These are phyloP conservation scores for Allium cepa DNA, from an alignment of 106 monocot genomes.

Conservation along the genomic window DNA sequence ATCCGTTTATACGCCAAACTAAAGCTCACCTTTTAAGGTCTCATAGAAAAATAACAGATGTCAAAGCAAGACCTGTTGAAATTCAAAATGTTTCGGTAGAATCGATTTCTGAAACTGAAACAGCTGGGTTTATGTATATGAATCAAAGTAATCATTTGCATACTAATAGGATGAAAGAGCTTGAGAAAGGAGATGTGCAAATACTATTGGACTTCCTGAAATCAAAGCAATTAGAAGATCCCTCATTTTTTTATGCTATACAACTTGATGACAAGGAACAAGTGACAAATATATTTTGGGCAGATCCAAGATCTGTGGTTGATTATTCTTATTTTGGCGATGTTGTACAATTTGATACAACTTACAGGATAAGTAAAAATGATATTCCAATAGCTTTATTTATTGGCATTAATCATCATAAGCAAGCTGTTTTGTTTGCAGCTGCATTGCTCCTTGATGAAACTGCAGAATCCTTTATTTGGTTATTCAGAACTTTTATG, in stretches of 20 bases:
- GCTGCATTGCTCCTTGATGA: conserved; percentile 56
- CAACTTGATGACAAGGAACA: conserved; percentile 50
- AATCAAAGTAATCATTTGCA: conserved; percentile 36
- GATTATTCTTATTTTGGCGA: conserved; percentile 64
- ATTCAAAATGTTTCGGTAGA: conserved; percentile 8
- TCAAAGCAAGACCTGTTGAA: conserved; percentile 12
- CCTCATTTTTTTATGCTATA: conserved; percentile 52
- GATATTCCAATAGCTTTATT: conserved; percentile 47
- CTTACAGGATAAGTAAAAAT: conserved; percentile 26
- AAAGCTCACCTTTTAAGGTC: conserved; percentile 55
- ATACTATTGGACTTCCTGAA: conserved; percentile 52
- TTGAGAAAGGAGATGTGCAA: conserved; percentile 51
- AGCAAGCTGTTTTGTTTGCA: conserved; percentile 48
- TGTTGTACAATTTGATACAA: conserved; percentile 54
- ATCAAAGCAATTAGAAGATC: conserved; percentile 36
- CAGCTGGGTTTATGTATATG: conserved; percentile 31
- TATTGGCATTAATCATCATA: conserved; percentile 60
- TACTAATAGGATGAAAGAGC: conserved; percentile 40
- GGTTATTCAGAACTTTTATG: conserved; percentile 58
- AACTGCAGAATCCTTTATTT: conserved; percentile 48
- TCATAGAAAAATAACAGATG: conserved; percentile 29
- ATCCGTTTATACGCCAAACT: conserved; percentile 34
- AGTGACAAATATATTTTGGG: conserved; percentile 59
- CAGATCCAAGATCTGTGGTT: conserved; percentile 42
- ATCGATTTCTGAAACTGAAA: conserved; percentile 25